phyloP scores from a whole-genome alignment of 495 filamentous ascomycete genomes.

The Neurospora tetrasperma region DNA sequence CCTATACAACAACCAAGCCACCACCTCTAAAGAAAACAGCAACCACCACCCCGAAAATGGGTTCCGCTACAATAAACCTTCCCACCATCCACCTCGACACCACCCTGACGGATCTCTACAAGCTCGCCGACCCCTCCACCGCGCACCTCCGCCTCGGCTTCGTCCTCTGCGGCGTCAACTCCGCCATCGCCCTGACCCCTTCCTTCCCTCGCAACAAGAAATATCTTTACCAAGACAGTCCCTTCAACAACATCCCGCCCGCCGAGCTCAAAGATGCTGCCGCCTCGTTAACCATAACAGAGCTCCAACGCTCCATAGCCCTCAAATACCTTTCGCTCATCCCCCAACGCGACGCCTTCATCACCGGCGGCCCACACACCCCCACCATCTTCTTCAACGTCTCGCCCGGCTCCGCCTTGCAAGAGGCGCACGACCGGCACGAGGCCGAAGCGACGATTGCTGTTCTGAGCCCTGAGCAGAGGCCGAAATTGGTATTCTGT shows the following conservation, averaged over 20 bases:
- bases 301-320: constrained; percentile 11
- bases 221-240: constrained; percentile 24
- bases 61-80: constrained; percentile 9
- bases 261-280: constrained; percentile 26
- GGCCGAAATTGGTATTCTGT: constrained; percentile 21
- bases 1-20: neutral
- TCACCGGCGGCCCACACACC: constrained; percentile 11
- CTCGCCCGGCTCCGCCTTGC: neutral
- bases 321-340: constrained; percentile 21
- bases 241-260: constrained; percentile 34
- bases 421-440: constrained; percentile 11
- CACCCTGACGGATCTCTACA: constrained; percentile 24
- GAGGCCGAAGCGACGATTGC: constrained; percentile 22
- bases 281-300: constrained; percentile 22
- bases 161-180: constrained; percentile 18
- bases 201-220: constrained; percentile 24
- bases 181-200: constrained; percentile 12
- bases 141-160: constrained; percentile 12
- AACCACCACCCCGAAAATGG: constrained; percentile 6
- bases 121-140: constrained; percentile 5
- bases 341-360: constrained; percentile 26
- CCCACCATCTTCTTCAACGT: constrained; percentile 19
- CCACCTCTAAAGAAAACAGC: neutral
- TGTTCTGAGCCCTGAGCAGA: constrained; percentile 14
- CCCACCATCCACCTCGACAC: constrained; percentile 23